These are phyloP conservation scores for Globisporangium megalacanthum DNA, from an alignment of 352 stramenopile genomes.

Conservation along the genomic window DNA sequence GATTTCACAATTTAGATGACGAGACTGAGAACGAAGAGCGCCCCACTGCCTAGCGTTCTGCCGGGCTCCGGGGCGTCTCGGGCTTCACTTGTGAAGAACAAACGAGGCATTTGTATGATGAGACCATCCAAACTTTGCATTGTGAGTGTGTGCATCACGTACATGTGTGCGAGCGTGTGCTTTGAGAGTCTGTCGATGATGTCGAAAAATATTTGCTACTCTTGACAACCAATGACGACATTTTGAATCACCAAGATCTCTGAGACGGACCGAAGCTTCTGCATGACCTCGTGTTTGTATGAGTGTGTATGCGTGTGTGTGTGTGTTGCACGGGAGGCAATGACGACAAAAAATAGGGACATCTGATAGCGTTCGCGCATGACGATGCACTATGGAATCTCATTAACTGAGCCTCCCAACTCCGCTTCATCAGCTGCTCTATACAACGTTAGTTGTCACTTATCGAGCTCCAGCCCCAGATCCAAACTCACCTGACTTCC, in stretches of 20 bases:
- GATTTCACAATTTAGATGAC: conserved; percentile 90
- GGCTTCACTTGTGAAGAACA: conserved; percentile 77
- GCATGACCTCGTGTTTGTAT: neutral
- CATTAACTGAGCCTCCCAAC: conserved; percentile 85
- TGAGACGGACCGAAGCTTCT: conserved; percentile 49
- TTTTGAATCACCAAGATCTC: conserved; percentile 88
- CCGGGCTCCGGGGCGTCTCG: conserved; percentile 42
- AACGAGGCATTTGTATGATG: conserved; percentile 93
- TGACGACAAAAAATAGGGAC: conserved; percentile 90
- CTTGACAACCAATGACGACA: conserved; percentile 88
- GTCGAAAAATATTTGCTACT: conserved; percentile 90
- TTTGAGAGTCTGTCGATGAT: conserved; percentile 59
- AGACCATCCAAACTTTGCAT: conserved; percentile 34
- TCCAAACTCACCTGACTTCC: neutral
- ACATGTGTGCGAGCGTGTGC: neutral
- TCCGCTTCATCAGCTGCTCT: neutral
- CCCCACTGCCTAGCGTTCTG: conserved; percentile 77
- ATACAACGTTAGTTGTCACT: too few species aligned
- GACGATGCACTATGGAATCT: conserved; percentile 89
- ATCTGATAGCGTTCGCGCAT: conserved; percentile 60
- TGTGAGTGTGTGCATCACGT: conserved; percentile 6
- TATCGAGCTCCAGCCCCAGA: too few species aligned
- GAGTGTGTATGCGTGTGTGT: conserved; percentile 3
- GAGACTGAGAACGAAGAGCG: conserved; percentile 80
- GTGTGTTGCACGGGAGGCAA: conserved; percentile 25